phyloP scores from a whole-genome alignment of 1,284 basidiomycete genomes.

The Irpex sp. region DNA sequence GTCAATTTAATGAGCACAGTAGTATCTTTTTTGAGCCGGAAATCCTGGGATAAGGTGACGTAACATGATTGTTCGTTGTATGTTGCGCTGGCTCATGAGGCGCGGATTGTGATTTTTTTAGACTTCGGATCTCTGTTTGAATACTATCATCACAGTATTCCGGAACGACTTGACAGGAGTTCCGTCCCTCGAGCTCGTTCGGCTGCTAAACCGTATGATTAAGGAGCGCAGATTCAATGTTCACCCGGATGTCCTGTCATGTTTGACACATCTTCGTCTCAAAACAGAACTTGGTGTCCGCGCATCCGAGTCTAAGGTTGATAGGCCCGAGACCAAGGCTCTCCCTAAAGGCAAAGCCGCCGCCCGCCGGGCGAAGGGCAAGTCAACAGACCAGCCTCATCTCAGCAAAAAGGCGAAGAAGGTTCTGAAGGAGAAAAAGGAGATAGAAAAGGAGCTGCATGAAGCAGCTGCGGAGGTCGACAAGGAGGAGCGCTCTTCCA shows the following conservation, averaged over 20 bases:
- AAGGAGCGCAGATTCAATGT: slow-evolving; percentile 92
- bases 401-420: slow-evolving; percentile 87
- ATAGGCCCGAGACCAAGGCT: slow-evolving; percentile 45
- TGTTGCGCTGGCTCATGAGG: background rate
- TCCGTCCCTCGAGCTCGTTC: slow-evolving; percentile 86
- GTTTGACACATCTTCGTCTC: slow-evolving; percentile 84
- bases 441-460: slow-evolving; percentile 84
- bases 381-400: slow-evolving; percentile 62
- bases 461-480: slow-evolving; percentile 96
- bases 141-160: slow-evolving; percentile 81
- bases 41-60: slow-evolving; percentile 80
- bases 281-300: slow-evolving; percentile 84
- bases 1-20: slow-evolving; percentile 89
- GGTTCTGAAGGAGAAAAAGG: slow-evolving; percentile 77
- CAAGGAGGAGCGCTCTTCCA: slow-evolving; percentile 82
- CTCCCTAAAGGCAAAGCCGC: slow-evolving; percentile 49
- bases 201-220: slow-evolving; percentile 93
- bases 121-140: slow-evolving; percentile 80
- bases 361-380: slow-evolving; percentile 50
- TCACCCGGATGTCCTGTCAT: slow-evolving; percentile 85
- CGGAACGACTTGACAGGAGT: slow-evolving; percentile 75
- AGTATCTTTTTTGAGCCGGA: slow-evolving; percentile 80
- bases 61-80: background rate
- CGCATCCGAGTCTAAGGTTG: slow-evolving; percentile 62
- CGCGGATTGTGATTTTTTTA: slow-evolving; percentile 22